Evolutionary conservation across 2,329 filamentous ascomycete species (phyloP).

Genomic region (Fusarium sp.): DNA sequence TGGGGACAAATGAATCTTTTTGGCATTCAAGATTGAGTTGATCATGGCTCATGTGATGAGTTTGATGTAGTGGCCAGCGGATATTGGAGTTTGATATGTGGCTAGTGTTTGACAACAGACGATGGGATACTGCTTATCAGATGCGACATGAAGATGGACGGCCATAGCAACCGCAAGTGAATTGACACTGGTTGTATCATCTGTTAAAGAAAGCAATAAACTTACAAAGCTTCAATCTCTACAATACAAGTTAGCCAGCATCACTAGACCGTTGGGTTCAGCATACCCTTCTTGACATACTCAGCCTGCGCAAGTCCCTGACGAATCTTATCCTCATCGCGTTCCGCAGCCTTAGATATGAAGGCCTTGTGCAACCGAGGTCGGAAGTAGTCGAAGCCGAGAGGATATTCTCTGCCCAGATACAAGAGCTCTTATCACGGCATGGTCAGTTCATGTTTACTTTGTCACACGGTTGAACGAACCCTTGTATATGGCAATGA

Average conservation of each 20-base stretch:
- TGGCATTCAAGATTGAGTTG: neutral
- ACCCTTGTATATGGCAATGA: conserved; percentile 94
- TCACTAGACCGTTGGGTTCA: fast-evolving
- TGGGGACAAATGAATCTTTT: conserved; percentile 27
- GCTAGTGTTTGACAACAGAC: neutral
- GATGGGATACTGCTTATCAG: neutral
- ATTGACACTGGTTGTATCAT: neutral
- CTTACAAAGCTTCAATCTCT: conserved; percentile 96
- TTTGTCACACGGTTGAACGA: neutral
- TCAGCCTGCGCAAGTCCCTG: conserved; percentile 83
- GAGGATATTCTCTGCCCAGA: conserved; percentile 88
- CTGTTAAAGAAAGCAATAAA: conserved; percentile 35
- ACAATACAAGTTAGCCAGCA: conserved; percentile 13
- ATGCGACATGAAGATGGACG: neutral
- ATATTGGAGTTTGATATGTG: neutral
- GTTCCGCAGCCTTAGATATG: conserved; percentile 78
- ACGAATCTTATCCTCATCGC: conserved; percentile 81
- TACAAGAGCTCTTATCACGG: conserved; percentile 82
- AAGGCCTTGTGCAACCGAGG: conserved; percentile 89
- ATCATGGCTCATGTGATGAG: neutral
- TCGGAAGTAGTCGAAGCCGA: conserved; percentile 86
- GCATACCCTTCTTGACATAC: conserved; percentile 90
- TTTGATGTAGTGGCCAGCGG: neutral
- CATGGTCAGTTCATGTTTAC: neutral
- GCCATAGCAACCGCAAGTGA: neutral